Percentiles rank a stretch among this genome's conserved stretches.
Conservation (phyloP, 2,329 filamentous ascomycete genomes). For the Claviceps paspali region DNA sequence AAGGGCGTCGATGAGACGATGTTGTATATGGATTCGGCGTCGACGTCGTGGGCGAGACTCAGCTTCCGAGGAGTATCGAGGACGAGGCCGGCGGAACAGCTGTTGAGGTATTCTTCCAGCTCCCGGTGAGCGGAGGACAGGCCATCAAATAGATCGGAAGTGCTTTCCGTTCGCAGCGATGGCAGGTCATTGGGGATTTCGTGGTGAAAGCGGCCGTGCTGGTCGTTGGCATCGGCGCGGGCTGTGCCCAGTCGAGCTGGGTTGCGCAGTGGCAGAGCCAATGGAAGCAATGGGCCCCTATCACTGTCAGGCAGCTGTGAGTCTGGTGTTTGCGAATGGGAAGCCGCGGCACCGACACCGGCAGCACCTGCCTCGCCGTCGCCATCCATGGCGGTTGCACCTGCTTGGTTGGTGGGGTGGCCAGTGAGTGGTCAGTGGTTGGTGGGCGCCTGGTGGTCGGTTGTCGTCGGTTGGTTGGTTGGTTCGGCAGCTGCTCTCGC, state of each 20-base stretch:
- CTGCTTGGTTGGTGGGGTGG: too few species aligned
- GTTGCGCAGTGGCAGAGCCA: slow-evolving; percentile 4
- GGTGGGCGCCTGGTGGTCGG: too few species aligned
- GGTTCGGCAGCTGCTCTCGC: too few species aligned
- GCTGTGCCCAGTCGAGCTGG: slow-evolving; percentile 1
- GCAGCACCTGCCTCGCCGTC: slow-evolving; percentile 1
- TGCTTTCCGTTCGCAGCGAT: slow-evolving; percentile 1
- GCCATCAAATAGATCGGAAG: slow-evolving; percentile 8
- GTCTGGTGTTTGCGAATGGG: neutral
- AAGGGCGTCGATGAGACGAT: neutral
- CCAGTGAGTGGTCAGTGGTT: too few species aligned
- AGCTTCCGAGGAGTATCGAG: neutral
- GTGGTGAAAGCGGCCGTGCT: neutral
- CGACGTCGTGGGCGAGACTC: slow-evolving; percentile 2
- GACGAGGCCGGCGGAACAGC: neutral
- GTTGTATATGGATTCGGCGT: slow-evolving; percentile 4
- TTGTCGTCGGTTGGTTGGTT: too few species aligned
- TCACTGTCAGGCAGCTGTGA: slow-evolving; percentile 3
- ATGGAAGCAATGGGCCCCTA: slow-evolving; percentile 1
- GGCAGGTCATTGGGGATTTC: neutral
- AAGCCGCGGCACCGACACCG: too few species aligned
- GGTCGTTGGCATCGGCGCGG: neutral
- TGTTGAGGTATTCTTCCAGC: slow-evolving; percentile 7
- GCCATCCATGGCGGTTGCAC: neutral
- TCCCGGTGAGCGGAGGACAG: slow-evolving; percentile 7